phyloP scores from a whole-genome alignment of 495 filamentous ascomycete species.

The Aspergillus bridgeri region DNA sequence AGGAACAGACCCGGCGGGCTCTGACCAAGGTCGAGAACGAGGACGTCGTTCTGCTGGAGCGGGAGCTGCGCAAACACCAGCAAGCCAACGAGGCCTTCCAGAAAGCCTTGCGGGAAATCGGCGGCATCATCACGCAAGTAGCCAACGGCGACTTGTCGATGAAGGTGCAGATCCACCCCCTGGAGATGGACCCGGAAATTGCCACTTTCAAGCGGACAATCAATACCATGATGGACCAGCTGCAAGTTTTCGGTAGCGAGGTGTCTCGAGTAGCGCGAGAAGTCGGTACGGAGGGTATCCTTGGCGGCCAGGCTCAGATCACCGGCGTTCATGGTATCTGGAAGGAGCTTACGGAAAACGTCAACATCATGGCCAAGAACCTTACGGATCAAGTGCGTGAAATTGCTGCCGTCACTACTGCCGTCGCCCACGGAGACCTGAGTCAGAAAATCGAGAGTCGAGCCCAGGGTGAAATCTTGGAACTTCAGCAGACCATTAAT shows the following conservation, averaged over 20 bases:
- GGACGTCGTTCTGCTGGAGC: constrained; percentile 69
- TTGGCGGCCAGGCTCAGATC: constrained; percentile 95
- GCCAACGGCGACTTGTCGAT: constrained; percentile 95
- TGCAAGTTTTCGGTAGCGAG: constrained; percentile 95
- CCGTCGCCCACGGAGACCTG: constrained; percentile 93
- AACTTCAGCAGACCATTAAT: constrained; percentile 97
- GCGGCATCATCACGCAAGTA: constrained; percentile 92
- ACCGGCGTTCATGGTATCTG: constrained; percentile 95
- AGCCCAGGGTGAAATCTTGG: constrained; percentile 90
- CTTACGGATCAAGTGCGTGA: constrained; percentile 87
- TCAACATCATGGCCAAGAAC: constrained; percentile 96
- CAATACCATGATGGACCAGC: constrained; percentile 99
- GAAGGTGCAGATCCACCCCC: constrained; percentile 93
- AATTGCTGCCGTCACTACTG: constrained; percentile 93
- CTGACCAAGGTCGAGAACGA: constrained; percentile 58
- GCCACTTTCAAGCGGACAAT: constrained; percentile 95
- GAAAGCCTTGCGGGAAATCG: constrained; percentile 94
- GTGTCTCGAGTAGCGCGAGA: constrained; percentile 95
- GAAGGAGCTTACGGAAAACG: constrained; percentile 97
- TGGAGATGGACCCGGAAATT: constrained; percentile 99
- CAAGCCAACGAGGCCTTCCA: constrained; percentile 99
- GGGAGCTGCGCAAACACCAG: constrained; percentile 92
- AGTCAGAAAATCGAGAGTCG: constrained; percentile 95
- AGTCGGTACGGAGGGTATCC: constrained; percentile 93
- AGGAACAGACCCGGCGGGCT: constrained; percentile 55